A percentile compares a stretch with the other conserved stretches of the same genome.
phyloP scores from a whole-genome alignment of 768 basidiomycete species.

The Tulasnella sp. region DNA sequence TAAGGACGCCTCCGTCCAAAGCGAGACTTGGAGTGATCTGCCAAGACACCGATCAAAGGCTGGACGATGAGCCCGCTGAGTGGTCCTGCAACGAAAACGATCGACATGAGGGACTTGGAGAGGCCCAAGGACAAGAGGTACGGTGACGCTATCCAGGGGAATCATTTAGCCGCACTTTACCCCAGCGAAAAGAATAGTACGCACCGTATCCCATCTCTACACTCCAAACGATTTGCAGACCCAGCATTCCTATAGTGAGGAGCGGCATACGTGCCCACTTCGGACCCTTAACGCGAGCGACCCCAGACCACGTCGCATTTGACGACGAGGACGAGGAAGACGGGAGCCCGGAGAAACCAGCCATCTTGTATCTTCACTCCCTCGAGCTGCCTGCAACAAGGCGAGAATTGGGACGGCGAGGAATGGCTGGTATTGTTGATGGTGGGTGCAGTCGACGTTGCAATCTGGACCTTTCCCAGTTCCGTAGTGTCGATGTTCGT shows the following conservation, averaged over 20 bases:
- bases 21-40: slow-evolving; percentile 72
- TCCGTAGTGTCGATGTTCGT: background rate
- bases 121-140: slow-evolving; percentile 84
- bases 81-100: slow-evolving; percentile 89
- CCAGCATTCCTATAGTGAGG: slow-evolving; percentile 67
- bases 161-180: slow-evolving; percentile 27
- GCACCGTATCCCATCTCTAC: slow-evolving; percentile 87
- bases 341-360: slow-evolving; percentile 10
- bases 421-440: background rate
- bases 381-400: background rate
- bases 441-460: background rate
- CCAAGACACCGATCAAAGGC: slow-evolving; percentile 78
- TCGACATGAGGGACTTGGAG: slow-evolving; percentile 73
- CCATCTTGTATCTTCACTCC: background rate
- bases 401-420: background rate
- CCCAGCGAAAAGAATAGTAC: background rate
- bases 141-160: slow-evolving; percentile 42
- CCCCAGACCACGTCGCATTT: slow-evolving; percentile 26
- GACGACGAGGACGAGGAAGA: background rate
- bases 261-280: slow-evolving; percentile 52
- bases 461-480: background rate
- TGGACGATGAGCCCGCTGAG: slow-evolving; percentile 85
- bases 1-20: slow-evolving; percentile 81
- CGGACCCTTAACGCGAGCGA: slow-evolving; percentile 54
- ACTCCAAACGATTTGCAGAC: slow-evolving; percentile 85